A percentile compares a stretch with the other conserved stretches of the same genome.
Conservation (phyloP, 352 stramenopile species). For the Phytophthora sp. region DNA sequence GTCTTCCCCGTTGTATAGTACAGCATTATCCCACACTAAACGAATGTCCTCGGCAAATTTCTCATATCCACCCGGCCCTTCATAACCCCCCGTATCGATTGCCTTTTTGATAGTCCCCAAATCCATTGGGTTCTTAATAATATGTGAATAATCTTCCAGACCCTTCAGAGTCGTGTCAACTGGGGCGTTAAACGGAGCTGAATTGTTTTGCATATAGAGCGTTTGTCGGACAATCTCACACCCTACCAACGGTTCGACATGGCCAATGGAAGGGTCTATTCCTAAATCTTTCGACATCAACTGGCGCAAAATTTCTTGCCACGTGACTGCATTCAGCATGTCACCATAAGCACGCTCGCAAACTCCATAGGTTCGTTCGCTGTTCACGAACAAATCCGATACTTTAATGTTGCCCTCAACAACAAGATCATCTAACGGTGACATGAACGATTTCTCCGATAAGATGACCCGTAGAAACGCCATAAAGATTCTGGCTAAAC, state of each 20-base stretch:
- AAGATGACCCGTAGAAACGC: conserved; percentile 74
- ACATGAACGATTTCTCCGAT: conserved; percentile 83
- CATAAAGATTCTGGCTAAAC: conserved; percentile 73
- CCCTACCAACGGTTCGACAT: conserved; percentile 72
- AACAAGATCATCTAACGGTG: conserved; percentile 72
- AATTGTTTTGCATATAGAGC: conserved; percentile 85
- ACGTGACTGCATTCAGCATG: conserved; percentile 80
- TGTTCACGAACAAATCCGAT: conserved; percentile 77
- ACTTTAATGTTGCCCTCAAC: conserved; percentile 85
- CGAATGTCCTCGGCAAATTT: conserved; percentile 77
- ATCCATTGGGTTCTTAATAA: conserved; percentile 92
- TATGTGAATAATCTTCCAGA: conserved; percentile 85
- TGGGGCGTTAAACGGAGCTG: conserved; percentile 79
- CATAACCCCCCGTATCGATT: conserved; percentile 78
- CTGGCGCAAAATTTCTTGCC: conserved; percentile 85
- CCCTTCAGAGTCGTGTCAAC: conserved; percentile 82
- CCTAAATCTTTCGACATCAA: conserved; percentile 83
- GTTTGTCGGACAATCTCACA: conserved; percentile 84
- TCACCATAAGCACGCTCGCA: conserved; percentile 73
- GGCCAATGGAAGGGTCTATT: conserved; percentile 76
- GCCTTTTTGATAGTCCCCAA: conserved; percentile 86
- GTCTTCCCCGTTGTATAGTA: conserved; percentile 82
- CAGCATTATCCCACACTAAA: conserved; percentile 87
- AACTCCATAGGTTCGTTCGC: conserved; percentile 76
- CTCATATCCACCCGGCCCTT: conserved; percentile 59